Conservation (phyloP, 371 early-diverging fungal genomes). For the Smittium mucronatum region DNA sequence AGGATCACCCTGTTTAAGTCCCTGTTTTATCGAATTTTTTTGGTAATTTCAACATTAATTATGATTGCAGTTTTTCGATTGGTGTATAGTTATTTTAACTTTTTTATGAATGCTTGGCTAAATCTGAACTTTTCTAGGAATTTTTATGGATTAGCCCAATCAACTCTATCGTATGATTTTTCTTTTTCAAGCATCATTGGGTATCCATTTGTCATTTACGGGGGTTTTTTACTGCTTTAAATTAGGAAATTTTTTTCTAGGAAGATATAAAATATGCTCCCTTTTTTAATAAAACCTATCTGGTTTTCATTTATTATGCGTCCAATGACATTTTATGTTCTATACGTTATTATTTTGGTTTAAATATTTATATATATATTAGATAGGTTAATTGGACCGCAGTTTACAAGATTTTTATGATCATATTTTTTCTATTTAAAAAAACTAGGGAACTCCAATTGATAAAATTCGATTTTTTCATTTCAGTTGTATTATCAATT, state of each 20-base stretch:
- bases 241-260: conserved; percentile 1
- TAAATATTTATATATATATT: conserved; percentile 14
- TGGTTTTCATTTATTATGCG: background rate
- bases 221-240: background rate
- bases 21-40: conserved; percentile 11
- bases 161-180: conserved; percentile 6
- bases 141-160: conserved; percentile 2
- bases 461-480: background rate
- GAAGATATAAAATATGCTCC: conserved; percentile 1
- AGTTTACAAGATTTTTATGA: conserved; percentile 11
- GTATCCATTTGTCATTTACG: background rate
- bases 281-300: conserved; percentile 4
- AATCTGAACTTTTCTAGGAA: conserved; percentile 4
- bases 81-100: background rate
- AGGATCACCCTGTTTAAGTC: conserved; percentile 15
- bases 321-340: background rate
- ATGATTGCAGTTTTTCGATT: background rate
- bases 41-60: background rate
- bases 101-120: background rate
- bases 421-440: conserved; percentile 13
- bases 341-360: conserved; percentile 6
- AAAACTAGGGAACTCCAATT: background rate
- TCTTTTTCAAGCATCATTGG: conserved; percentile 4
- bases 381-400: conserved; percentile 13
- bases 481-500: background rate